phyloP scores from a whole-genome alignment of 208 protist species.

The Trypanosoma theileri region DNA sequence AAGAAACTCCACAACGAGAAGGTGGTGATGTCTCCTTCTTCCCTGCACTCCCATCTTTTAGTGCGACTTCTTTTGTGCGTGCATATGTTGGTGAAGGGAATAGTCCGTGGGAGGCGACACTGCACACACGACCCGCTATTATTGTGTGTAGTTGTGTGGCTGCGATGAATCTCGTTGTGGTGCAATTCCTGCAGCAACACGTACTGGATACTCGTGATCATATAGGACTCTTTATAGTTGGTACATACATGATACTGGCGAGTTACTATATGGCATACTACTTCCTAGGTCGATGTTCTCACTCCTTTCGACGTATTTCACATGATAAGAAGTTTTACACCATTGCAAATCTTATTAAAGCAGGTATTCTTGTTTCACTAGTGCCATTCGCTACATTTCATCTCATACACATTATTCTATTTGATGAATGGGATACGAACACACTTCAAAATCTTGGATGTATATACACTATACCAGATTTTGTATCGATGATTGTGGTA shows the following conservation, averaged over 20 bases:
- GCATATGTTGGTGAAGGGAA: constrained; percentile 57
- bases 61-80: constrained; percentile 82
- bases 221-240: constrained; percentile 83
- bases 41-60: constrained; percentile 61
- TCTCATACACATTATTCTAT: constrained; percentile 80
- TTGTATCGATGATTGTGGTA: constrained; percentile 90
- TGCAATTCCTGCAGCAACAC: constrained; percentile 81
- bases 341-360: constrained; percentile 90
- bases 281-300: constrained; percentile 76
- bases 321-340: constrained; percentile 93
- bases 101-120: constrained; percentile 51
- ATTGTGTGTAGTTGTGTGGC: constrained; percentile 66
- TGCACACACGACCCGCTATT: constrained; percentile 68
- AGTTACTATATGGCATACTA: constrained; percentile 91
- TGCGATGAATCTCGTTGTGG: constrained; percentile 63
- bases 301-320: constrained; percentile 82
- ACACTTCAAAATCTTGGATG: constrained; percentile 90
- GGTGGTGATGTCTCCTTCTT: constrained; percentile 9
- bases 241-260: constrained; percentile 85
- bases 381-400: constrained; percentile 83
- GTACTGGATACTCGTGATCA: constrained; percentile 87
- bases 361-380: constrained; percentile 85
- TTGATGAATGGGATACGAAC: constrained; percentile 83
- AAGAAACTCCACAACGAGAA: not conserved
- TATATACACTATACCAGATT: constrained; percentile 92